Evolutionary conservation across 768 basidiomycete species (phyloP).

Genomic region (Auriscalpium vulgare): DNA sequence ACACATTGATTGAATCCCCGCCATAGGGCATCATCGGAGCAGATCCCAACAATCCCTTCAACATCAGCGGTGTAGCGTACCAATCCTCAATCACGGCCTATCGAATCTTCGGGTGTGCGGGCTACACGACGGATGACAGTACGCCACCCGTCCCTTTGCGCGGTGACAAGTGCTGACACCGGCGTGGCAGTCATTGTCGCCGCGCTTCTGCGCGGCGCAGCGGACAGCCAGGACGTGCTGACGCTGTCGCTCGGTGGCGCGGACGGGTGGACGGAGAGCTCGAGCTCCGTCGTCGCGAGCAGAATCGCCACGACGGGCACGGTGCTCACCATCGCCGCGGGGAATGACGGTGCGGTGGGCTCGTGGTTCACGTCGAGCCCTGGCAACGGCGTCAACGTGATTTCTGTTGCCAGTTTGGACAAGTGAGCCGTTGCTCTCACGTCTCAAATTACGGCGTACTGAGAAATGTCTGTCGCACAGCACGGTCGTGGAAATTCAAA

Average conservation of each 20-base stretch:
- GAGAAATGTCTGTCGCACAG: slow-evolving; percentile 16
- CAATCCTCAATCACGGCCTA: slow-evolving; percentile 46
- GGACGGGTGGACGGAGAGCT: slow-evolving; percentile 56
- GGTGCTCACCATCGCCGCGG: slow-evolving; percentile 57
- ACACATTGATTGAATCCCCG: slow-evolving; percentile 19
- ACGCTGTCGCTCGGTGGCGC: slow-evolving; percentile 58
- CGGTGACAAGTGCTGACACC: slow-evolving; percentile 7
- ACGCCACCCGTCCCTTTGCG: not conserved
- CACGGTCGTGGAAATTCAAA: slow-evolving; percentile 49
- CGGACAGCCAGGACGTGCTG: slow-evolving; percentile 53
- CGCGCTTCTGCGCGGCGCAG: slow-evolving; percentile 41
- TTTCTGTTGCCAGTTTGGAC: slow-evolving; percentile 47
- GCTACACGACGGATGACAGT: slow-evolving; percentile 46
- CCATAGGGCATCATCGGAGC: slow-evolving; percentile 52
- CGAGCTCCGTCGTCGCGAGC: slow-evolving; percentile 47
- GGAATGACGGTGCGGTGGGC: slow-evolving; percentile 44
- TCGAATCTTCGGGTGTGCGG: slow-evolving; percentile 55
- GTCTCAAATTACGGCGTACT: no score
- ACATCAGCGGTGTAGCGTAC: slow-evolving; percentile 65
- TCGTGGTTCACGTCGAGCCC: slow-evolving; percentile 54
- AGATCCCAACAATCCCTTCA: slow-evolving; percentile 49
- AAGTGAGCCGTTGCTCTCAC: slow-evolving; percentile 21
- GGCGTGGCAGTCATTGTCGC: slow-evolving; percentile 34
- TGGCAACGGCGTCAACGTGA: slow-evolving; percentile 44
- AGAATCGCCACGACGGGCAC: slow-evolving; percentile 49